These are phyloP conservation scores for Lentinula sp. DNA, from an alignment of 768 basidiomycete species.

Conservation along the genomic window DNA sequence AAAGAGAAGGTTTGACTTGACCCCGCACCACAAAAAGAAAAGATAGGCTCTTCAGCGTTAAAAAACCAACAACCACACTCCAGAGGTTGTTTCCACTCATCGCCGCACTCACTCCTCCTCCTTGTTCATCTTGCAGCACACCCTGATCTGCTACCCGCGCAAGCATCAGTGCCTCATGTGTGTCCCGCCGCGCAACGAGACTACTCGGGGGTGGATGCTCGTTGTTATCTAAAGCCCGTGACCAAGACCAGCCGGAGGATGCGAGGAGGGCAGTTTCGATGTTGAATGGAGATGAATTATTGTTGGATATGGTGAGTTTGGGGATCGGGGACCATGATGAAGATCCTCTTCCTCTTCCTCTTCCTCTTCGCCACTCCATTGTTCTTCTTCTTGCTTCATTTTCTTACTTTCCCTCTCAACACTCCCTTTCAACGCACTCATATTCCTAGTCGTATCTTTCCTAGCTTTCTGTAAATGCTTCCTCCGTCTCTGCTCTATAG, in stretches of 20 bases:
- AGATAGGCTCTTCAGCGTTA: no score
- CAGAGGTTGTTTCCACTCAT: constrained; percentile 71
- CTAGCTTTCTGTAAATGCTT: constrained; percentile 60
- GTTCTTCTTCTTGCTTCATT: constrained; percentile 8
- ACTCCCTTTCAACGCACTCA: constrained; percentile 38
- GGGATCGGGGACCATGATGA: neutral
- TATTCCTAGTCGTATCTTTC: constrained; percentile 52
- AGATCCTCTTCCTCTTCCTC: no score
- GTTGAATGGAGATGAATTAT: neutral
- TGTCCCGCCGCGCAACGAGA: constrained; percentile 86
- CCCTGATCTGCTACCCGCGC: constrained; percentile 70
- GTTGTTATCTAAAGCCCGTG: constrained; percentile 75
- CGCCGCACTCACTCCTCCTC: no score
- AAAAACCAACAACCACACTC: constrained; percentile 57
- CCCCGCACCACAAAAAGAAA: no score
- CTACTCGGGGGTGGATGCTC: constrained; percentile 90
- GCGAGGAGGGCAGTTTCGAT: constrained; percentile 32
- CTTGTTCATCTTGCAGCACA: constrained; percentile 46
- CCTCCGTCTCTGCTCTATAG: constrained; percentile 61
- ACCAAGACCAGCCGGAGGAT: constrained; percentile 66
- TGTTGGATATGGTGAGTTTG: neutral
- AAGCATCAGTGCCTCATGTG: constrained; percentile 66
- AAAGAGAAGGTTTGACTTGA: no score
- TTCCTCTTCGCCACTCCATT: neutral
- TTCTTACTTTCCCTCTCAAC: constrained; percentile 19